Base-by-base conservation (phyloP, 2,329 filamentous ascomycete genomes). In the Stagonosporopsis vannaccii region DNA sequence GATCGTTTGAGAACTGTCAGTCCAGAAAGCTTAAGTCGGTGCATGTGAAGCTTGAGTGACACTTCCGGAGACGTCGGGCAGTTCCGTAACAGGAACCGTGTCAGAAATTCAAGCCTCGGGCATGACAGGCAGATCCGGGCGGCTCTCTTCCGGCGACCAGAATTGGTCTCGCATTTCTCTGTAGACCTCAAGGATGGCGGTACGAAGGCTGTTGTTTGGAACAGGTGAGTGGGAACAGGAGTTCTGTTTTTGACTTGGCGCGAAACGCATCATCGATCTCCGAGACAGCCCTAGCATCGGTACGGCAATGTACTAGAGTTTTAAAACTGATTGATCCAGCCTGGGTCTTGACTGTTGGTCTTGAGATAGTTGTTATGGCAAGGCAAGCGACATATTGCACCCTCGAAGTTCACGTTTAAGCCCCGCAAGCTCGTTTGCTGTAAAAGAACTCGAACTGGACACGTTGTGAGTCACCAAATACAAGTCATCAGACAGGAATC, bases 31-130 rank as follows among this genome's bases (percentile, higher is more conserved):
- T 58, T 49, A 22, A 23, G 4, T 51, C 26, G 39, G 23, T 33
- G 36, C 26, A 23, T 30, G 26, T 51, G 48, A 58, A 45, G 48
- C 55, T 58, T 58, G 33, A 45, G 20, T 49, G 55, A 44, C 55
- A 52, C 49, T 20, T 11, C 44, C 37, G 49, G 15, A 23, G 15
- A 46, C 26, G 30, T 43, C 28, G 11, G 28, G 6, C 23, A 35
- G 32, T 23, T 36, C 17, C 30, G 48, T 49, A 33, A 58, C 55
- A 58, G 35, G 36, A 41, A 49, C 44, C 2, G 55, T 49, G 17
- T 58, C 55, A 58, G 13, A 25, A 23, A 30, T 15, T 12, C 11
- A 23, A 26, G 33, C 39, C 22, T 52, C 22, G 41, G 46, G 46
- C 35, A 51, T 23, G 19, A 36, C 12, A 45, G n/a, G 17, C 33